Base-by-base conservation (phyloP, 495 filamentous ascomycete species). In the Apodospora peruviana region DNA sequence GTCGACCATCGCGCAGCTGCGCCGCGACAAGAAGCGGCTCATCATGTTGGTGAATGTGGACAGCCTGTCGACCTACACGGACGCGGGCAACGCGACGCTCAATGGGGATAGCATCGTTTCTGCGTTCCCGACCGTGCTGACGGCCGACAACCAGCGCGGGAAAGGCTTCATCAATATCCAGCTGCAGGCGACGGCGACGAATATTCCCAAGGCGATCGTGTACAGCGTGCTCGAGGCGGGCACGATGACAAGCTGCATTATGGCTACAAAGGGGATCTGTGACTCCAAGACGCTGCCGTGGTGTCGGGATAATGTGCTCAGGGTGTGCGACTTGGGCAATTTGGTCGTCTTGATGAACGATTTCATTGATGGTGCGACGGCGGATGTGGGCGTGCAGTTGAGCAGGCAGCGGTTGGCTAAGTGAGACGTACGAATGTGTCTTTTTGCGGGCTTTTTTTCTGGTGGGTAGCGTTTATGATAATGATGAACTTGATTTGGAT, bases 321-420 rank as follows among this genome's bases (percentile, higher is more conserved):
- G 53, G 21, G 58, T 47, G 17, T 64, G 75, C 47, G 56, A 52
- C 17, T 58, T 52, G 17, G 68, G 72, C 19, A 48, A 67, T 37
- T 55, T 72, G 5, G 67, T 78, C 9, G 72, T 76, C 9, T 47
- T 75, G 22, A 74, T 78, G 75, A 79, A 80, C 60, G 77, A 79
- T 48, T 79, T 76, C 43, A 65, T 80, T 41, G 77, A 79, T 54
- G 76, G 76, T 4, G 75, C 61, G 25, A 80, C 76, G 16, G 68
- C 67, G 5, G 73, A 79, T 64, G 67, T 74, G 5, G 67, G 65
- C 1, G 58, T 77, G 48, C 60, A 67, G 49, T 55, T 76, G 58
- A 72, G 67, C 48, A 52, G 52, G 52, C 56, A 66, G 55, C 63
- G 75, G 55, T 40, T 77, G 51, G 58, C 53, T 19, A 50, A 43